A percentile compares a stretch with the other conserved stretches of the same genome.
Evolutionary conservation across 1,284 basidiomycete genomes (phyloP).

Genomic region (Melampsora larici-populina): DNA sequence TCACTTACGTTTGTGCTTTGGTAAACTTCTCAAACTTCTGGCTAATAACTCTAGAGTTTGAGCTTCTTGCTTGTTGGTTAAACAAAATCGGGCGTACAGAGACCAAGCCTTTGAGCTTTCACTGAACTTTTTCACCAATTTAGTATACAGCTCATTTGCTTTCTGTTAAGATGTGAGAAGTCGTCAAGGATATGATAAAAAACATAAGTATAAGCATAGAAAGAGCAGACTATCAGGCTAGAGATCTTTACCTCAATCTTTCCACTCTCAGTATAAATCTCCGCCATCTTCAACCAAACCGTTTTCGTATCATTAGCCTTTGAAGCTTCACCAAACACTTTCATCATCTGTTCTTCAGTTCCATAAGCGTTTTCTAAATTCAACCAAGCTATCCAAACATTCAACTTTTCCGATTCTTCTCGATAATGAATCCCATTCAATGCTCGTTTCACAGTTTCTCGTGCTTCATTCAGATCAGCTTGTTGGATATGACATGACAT

Average conservation of each 20-base stretch:
- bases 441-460: slow-evolving; percentile 79
- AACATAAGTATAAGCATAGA: background rate
- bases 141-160: slow-evolving; percentile 37
- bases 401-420: slow-evolving; percentile 93
- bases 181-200: background rate
- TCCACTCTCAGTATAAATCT: slow-evolving; percentile 76
- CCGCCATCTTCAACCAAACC: slow-evolving; percentile 75
- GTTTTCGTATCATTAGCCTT: slow-evolving; percentile 89
- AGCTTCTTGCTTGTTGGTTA: slow-evolving; percentile 4
- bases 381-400: slow-evolving; percentile 94
- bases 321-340: slow-evolving; percentile 82
- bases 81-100: slow-evolving; percentile 37
- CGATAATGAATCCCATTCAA: slow-evolving; percentile 85
- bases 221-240: background rate
- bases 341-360: slow-evolving; percentile 71
- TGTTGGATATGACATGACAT: slow-evolving; percentile 98
- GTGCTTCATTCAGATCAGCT: slow-evolving; percentile 90
- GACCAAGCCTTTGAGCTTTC: slow-evolving; percentile 36
- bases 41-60: slow-evolving; percentile 51
- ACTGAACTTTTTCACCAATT: slow-evolving; percentile 33
- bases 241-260: slow-evolving; percentile 67
- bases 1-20: slow-evolving; percentile 85
- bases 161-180: slow-evolving; percentile 6
- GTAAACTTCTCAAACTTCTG: slow-evolving; percentile 83
- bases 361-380: slow-evolving; percentile 96